A percentile compares a stretch with the other conserved stretches of the same genome.
phyloP scores from a whole-genome alignment of 768 basidiomycete genomes.

The Epithele typhae region DNA sequence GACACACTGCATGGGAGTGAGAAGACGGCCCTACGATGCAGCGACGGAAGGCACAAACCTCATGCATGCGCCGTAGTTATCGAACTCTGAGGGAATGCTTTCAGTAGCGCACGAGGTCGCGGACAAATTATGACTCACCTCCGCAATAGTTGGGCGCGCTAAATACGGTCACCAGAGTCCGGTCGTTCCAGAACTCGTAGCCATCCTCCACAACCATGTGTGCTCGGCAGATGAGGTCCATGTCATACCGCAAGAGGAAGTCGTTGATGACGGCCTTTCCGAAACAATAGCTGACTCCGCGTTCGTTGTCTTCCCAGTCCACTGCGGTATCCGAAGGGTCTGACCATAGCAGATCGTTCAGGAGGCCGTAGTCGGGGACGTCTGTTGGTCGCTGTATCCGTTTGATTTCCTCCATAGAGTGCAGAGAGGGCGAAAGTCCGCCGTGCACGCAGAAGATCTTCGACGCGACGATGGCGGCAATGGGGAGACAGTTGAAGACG shows the following conservation, averaged over 20 bases:
- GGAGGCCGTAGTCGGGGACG: conserved; percentile 95
- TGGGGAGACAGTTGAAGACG: conserved; percentile 98
- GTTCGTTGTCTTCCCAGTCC: conserved; percentile 99
- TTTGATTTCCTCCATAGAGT: conserved; percentile 98
- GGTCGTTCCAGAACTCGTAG: conserved; percentile 99
- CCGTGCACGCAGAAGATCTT: conserved; percentile 99
- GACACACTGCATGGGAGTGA: conserved; percentile 62
- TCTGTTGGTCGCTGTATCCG: conserved; percentile 97
- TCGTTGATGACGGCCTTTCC: conserved; percentile 97
- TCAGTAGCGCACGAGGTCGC: conserved; percentile 2
- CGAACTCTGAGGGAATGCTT: conserved; percentile 59
- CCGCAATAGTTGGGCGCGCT: conserved; percentile 97
- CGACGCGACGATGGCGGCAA: conserved; percentile 96
- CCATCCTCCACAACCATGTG: conserved; percentile 99
- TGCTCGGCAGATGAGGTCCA: conserved; percentile 98
- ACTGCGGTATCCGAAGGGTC: conserved; percentile 97
- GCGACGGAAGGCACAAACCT: conserved; percentile 44
- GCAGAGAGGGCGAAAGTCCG: conserved; percentile 87
- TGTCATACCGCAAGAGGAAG: conserved; percentile 91
- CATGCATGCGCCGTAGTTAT: conserved; percentile 95
- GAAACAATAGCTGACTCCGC: conserved; percentile 98
- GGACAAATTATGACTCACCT: conserved; percentile 50
- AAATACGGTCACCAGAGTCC: conserved; percentile 97
- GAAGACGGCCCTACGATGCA: background rate
- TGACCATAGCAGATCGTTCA: conserved; percentile 97